Base-by-base conservation (phyloP, 495 filamentous ascomycete genomes). In the Trichoderma gamsii region DNA sequence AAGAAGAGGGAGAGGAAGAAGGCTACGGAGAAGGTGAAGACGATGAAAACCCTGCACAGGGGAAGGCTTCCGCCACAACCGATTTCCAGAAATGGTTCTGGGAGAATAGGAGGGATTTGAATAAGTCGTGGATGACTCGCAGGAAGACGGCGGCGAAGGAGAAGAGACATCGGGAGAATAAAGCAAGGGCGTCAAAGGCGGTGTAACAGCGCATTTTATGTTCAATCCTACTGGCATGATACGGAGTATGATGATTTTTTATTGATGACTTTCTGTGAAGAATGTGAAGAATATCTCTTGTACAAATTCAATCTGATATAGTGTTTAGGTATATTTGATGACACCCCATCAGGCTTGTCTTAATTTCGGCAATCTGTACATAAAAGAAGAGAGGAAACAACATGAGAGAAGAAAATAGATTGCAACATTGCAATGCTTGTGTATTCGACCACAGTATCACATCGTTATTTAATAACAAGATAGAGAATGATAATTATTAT, bases 71-170 rank as follows among this genome's bases (percentile, higher is more conserved):
- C 6, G 41, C 77, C 3, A 76, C 79, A 4, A 89, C 87, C 41
- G 89, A 91, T 25, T 97, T 97, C 78, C 83, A 88, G 51, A 91
- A 93, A 73, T 92, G 88, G 86, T 99, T 97, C 77, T 98, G 90
- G 86, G 93, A 96, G 75, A 85, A 93, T 69, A 83, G 94, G 1
- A 93, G 94, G 2, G 92, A 97, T 56, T 87, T 90, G 66, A 98
- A 97, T 75, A 83, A 93, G 29, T 90, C 89, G 4, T 98, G 94
- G 94, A 97, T 94, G 80, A 90, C 88, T 77, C 76, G 91, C 71
- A 85, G 91, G 68, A 88, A 93, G 74, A 85, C 92, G 71, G 89
- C 84, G 56, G 83, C 87, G 51, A 99, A 99, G 82, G 88, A 90
- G 77, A 92, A 91, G 80, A 83, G 93, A 72, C 91, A 96, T 77